Conservation (phyloP, 495 filamentous ascomycete genomes). For the Chaetomidium leptoderma region DNA sequence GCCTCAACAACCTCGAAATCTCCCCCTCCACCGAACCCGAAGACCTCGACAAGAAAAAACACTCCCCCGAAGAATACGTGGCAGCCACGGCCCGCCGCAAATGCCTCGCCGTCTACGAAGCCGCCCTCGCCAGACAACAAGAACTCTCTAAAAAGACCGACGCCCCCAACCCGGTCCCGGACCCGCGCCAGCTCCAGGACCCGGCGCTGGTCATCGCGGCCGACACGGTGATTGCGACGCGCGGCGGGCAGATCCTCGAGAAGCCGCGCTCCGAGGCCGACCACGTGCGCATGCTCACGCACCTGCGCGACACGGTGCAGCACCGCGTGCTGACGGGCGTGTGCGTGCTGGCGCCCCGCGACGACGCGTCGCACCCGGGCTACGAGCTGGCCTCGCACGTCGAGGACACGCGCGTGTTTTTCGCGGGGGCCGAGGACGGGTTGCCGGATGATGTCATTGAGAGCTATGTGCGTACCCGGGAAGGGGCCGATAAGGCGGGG, state of each 20-base stretch:
- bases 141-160: not conserved
- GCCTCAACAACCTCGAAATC: constrained; percentile 72
- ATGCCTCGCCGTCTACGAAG: constrained; percentile 69
- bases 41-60: constrained; percentile 68
- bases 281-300: constrained; percentile 75
- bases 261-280: constrained; percentile 79
- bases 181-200: constrained; percentile 43
- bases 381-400: constrained; percentile 76
- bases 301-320: constrained; percentile 63
- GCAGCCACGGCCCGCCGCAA: constrained; percentile 80
- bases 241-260: constrained; percentile 73
- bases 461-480: constrained; percentile 83
- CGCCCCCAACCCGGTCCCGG: constrained; percentile 30
- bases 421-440: constrained; percentile 72
- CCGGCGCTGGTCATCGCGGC: constrained; percentile 84
- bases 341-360: constrained; percentile 72
- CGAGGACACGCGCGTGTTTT: constrained; percentile 82
- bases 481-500: constrained; percentile 93
- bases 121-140: constrained; percentile 51
- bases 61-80: constrained; percentile 85
- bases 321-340: constrained; percentile 84
- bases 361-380: constrained; percentile 70
- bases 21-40: constrained; percentile 76
- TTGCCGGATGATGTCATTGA: constrained; percentile 59
- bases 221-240: constrained; percentile 82